These are phyloP conservation scores for Trichoderma sp. DNA, from an alignment of 2,329 filamentous ascomycete genomes.

Conservation along the genomic window DNA sequence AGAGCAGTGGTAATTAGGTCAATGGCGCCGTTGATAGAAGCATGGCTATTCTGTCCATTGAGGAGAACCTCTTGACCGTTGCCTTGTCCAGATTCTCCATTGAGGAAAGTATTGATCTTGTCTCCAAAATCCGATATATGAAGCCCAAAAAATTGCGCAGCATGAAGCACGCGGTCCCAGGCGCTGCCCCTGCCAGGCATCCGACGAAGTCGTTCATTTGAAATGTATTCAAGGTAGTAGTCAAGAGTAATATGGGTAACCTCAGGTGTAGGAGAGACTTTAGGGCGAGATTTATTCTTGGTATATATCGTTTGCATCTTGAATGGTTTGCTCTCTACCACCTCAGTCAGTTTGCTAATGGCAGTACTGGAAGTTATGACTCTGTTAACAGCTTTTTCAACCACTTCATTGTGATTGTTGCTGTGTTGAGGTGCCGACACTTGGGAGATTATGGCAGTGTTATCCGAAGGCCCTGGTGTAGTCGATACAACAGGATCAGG, in stretches of 20 bases:
- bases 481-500: neutral
- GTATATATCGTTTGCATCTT: neutral
- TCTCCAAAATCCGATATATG: conserved; percentile 45
- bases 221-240: conserved; percentile 44
- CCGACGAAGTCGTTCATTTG: conserved; percentile 46
- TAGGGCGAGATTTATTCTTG: neutral
- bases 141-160: conserved; percentile 48
- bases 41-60: neutral
- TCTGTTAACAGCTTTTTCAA: neutral
- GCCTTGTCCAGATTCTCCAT: conserved; percentile 25
- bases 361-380: neutral
- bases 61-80: neutral
- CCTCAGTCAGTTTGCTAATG: neutral
- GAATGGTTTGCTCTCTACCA: neutral
- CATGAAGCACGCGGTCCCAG: conserved; percentile 47
- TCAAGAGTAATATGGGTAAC: neutral
- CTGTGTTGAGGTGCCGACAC: neutral
- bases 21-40: neutral
- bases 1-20: conserved; percentile 40
- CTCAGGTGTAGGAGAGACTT: neutral
- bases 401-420: neutral
- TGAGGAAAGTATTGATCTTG: conserved; percentile 38
- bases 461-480: neutral
- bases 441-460: neutral
- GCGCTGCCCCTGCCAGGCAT: conserved; percentile 48